Evolutionary conservation across 768 basidiomycete genomes (phyloP), one percentile per base, ranked within the genome.

Genomic region (Trametes punicea): DNA sequence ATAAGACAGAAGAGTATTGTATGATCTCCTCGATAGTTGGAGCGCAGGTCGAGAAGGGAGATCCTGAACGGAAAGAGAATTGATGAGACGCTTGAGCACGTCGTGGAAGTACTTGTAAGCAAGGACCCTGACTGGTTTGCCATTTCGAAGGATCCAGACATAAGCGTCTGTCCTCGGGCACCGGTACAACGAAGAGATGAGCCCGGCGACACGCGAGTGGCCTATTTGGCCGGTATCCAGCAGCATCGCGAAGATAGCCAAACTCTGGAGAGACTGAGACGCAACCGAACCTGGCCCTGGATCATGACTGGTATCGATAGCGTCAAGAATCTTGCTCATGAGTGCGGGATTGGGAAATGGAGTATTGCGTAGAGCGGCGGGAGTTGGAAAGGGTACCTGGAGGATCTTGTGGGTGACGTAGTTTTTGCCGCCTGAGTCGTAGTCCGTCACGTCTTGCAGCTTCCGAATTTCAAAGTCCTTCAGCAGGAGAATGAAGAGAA

Each of bases 1-100:
- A 66, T 89, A 90, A 57, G 86, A 77, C 3, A 91, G 62, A 25
- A 92, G 77, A 0, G 81, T 64, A 65, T 88, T 87, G 68, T 83
- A 87, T 1, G 77, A 70, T 20, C 70, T 65, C 9, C 74, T 55
- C 38, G 74, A 70, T 6, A 82, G 64, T 0, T 68, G 66, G 18
- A 72, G 76, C 34, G 71, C 11, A 21, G 36, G 7, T 36, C 13
- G 7, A 13, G 38, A 31, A 4, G n/a, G 10, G 1, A 36, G 11
- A 11, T 21, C 15, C 3, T 56, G 16, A 65, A 25, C 27, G 11
- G 39, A 40, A 15, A 65, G 42, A 21, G 64, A 59, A 30, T 39
- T 21, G 21, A 68, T 59, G 31, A 71, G 48, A 6, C 67, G 56
- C 36, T 57, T 31, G n/a, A 73, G 64, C 18, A 74, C 66, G 1